phyloP scores from a whole-genome alignment of 257 asterid genomes.

The Solanum peruvianum region DNA sequence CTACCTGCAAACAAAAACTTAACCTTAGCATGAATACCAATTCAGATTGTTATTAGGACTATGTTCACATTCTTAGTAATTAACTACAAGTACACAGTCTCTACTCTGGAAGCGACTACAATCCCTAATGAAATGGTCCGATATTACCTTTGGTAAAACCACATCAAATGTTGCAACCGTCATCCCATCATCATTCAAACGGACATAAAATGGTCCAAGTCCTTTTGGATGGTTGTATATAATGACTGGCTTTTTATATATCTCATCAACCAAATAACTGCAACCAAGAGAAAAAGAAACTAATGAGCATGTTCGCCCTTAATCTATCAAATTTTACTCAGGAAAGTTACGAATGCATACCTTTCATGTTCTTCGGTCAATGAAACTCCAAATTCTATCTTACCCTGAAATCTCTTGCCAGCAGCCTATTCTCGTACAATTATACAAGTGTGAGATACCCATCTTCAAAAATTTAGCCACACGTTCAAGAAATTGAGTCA shows the following conservation, averaged over 20 bases:
- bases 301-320: not conserved
- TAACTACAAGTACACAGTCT: not conserved
- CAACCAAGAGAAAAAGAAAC: not conserved
- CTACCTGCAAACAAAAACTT: conserved; percentile 33
- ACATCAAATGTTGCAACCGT: conserved; percentile 75
- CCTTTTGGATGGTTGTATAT: conserved; percentile 67
- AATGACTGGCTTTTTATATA: conserved; percentile 51
- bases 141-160: conserved; percentile 60
- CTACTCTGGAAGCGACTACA: not conserved
- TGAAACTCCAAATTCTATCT: conserved; percentile 54
- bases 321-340: not conserved
- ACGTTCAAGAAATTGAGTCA: not conserved
- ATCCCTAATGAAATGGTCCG: not conserved
- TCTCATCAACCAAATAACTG: conserved; percentile 58
- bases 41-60: not conserved
- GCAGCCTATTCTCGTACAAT: conserved; percentile 29
- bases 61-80: not conserved
- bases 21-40: not conserved
- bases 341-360: conserved; percentile 9
- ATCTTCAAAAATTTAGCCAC: not conserved
- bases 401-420: conserved; percentile 20
- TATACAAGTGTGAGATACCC: not conserved
- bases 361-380: conserved; percentile 80
- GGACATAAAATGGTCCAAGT: conserved; percentile 52
- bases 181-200: conserved; percentile 50